Conservation (phyloP, 768 basidiomycete genomes). For the Myochromella boudieri region DNA sequence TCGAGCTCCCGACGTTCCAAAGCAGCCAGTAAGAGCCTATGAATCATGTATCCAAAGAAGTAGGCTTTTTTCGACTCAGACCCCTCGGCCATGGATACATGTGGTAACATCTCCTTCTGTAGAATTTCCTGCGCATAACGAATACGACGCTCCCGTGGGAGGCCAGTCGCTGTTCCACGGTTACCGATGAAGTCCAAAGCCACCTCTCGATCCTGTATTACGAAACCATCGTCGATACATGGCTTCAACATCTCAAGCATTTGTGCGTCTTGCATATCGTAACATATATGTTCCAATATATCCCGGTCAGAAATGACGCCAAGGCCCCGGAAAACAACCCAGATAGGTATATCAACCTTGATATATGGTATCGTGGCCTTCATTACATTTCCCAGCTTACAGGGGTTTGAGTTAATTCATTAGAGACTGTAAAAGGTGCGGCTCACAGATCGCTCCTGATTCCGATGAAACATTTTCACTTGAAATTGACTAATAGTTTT, state of each 20-base stretch:
- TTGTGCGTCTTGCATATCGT: conserved; percentile 93
- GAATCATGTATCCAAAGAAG: conserved; percentile 99
- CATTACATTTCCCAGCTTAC: conserved; percentile 86
- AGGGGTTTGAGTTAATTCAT: conserved; percentile 7
- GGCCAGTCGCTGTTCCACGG: conserved; percentile 91
- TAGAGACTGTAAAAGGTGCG: conserved; percentile 1
- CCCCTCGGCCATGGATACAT: conserved; percentile 93
- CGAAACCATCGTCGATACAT: conserved; percentile 97
- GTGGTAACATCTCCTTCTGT: conserved; percentile 98
- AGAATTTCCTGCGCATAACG: conserved; percentile 97
- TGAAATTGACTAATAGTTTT: conserved; percentile 98
- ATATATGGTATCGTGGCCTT: conserved; percentile 98
- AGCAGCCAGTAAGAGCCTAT: conserved; percentile 90
- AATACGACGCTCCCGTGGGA: conserved; percentile 89
- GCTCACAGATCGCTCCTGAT: conserved; percentile 85
- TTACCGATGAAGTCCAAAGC: conserved; percentile 98
- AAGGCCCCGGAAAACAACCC: conserved; percentile 97
- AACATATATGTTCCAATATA: conserved; percentile 97
- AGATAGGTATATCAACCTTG: conserved; percentile 96
- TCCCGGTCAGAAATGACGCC: conserved; percentile 98
- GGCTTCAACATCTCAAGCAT: conserved; percentile 99
- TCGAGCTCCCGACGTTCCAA: conserved; percentile 94
- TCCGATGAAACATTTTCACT: conserved; percentile 93
- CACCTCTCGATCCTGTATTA: conserved; percentile 96
- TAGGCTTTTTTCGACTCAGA: conserved; percentile 98